Base-by-base conservation (phyloP, 179 eudicot genomes). In the Carnegiea gigantea region DNA sequence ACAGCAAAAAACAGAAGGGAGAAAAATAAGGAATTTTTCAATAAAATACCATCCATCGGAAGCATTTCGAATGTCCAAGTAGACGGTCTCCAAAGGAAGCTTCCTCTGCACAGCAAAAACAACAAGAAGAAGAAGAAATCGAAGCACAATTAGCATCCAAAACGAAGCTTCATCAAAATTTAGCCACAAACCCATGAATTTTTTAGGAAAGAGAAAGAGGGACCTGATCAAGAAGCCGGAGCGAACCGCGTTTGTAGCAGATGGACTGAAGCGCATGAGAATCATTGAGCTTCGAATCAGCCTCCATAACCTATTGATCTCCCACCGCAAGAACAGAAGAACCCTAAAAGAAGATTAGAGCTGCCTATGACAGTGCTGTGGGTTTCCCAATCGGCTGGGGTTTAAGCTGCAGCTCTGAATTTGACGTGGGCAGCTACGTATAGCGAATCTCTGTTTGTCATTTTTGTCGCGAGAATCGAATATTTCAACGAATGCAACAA, bases 221-320 rank as follows among this genome's bases (percentile, higher is more conserved):
- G 33, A 94, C 99, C 95, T 95, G 99, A 87, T 95, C 99, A 65
- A 95, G 97, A 59, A 95, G 91, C 82, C 84, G 91, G 73, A 95
- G 99, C 12, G 91, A 92, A 73, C 99, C 99, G 11, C 90, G 89
- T 24, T 87, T 79, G 90, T 91, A 92, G 82, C 89, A 83, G 76
- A 92, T 91, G 64, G 93, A 70, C 77, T 88, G 91, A 77, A 92
- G 91, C 10, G 73, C 73, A 43, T 67, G 18, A 67, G 40, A 67
- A 67, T 67, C 72, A 9, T 20, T 68, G 21, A 13, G 73, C 40
- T 30, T 68, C 20, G 36, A 68, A 68, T 70, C 73, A 36, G 44
- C 33, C 12, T n/a, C 73, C 73, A 70, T 70, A 15, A 1, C 3
- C 68, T 1, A 5, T 17, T 12, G 62, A 57, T 57, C 14, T 57